phyloP scores from a whole-genome alignment of 441 rosid genomes.

The Melianthus villosus region DNA sequence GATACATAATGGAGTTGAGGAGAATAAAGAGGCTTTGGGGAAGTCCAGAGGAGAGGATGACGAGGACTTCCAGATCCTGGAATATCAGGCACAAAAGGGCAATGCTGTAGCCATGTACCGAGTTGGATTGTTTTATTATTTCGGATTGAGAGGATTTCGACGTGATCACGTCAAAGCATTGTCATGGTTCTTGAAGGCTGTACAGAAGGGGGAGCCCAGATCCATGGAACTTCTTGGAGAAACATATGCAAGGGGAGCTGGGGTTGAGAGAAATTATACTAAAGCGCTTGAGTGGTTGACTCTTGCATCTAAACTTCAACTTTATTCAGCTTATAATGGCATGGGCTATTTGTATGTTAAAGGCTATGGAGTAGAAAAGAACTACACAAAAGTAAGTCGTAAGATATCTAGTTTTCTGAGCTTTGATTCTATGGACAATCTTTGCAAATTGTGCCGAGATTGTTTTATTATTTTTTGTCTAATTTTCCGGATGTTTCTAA shows the following conservation, averaged over 20 bases:
- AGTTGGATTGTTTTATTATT: conserved; percentile 76
- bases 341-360: conserved; percentile 87
- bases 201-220: conserved; percentile 75
- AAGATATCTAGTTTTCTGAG: too few species aligned
- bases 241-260: conserved; percentile 90
- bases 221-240: conserved; percentile 96
- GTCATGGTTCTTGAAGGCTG: conserved; percentile 77
- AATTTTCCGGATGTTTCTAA: too few species aligned
- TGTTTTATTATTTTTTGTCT: too few species aligned
- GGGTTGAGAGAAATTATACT: conserved; percentile 88
- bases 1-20: conserved; percentile 86
- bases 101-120: conserved; percentile 78
- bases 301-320: conserved; percentile 67
- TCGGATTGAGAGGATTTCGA: conserved; percentile 90
- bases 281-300: conserved; percentile 80
- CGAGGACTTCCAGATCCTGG: conserved; percentile 91
- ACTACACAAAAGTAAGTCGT: conserved; percentile 73
- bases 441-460: too few species aligned
- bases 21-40: conserved; percentile 79
- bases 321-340: conserved; percentile 78
- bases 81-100: conserved; percentile 93
- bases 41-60: conserved; percentile 89
- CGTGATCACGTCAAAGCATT: conserved; percentile 80
- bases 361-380: conserved; percentile 90
- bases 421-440: too few species aligned